Evolutionary conservation across 768 basidiomycete species (phyloP).

Genomic region (Pleurotus sapidus): DNA sequence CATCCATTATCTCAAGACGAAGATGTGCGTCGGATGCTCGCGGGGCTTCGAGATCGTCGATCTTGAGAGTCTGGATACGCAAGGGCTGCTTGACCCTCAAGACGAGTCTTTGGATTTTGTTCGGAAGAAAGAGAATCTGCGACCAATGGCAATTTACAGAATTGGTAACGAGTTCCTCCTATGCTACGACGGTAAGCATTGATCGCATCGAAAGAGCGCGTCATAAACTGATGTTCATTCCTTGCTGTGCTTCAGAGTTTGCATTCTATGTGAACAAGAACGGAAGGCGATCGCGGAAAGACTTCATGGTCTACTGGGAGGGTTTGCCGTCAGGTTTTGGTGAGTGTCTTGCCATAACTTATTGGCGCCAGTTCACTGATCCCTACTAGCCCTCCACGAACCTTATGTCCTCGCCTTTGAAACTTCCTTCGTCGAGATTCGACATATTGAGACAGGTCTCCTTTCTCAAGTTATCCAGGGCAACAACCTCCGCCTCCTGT

Average conservation of each 20-base stretch:
- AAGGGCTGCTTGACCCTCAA: slow-evolving; percentile 90
- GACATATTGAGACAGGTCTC: slow-evolving; percentile 89
- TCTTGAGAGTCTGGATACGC: slow-evolving; percentile 94
- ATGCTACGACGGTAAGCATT: slow-evolving; percentile 85
- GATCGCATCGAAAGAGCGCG: no score
- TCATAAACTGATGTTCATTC: no score
- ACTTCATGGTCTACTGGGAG: slow-evolving; percentile 98
- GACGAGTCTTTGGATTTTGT: slow-evolving; percentile 94
- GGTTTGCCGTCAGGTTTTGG: slow-evolving; percentile 93
- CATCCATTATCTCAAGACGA: slow-evolving; percentile 95
- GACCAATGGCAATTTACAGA: slow-evolving; percentile 95
- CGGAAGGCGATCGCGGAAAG: slow-evolving; percentile 84
- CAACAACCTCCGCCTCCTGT: slow-evolving; percentile 84
- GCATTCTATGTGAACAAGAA: slow-evolving; percentile 99
- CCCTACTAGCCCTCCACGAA: slow-evolving; percentile 79
- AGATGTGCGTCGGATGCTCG: slow-evolving; percentile 94
- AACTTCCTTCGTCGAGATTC: slow-evolving; percentile 93
- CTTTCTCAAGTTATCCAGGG: slow-evolving; percentile 96
- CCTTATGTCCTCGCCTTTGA: slow-evolving; percentile 98
- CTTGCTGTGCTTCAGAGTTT: slow-evolving; percentile 65
- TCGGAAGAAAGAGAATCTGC: slow-evolving; percentile 79
- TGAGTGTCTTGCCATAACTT: slow-evolving; percentile 36
- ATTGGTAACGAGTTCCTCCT: slow-evolving; percentile 95
- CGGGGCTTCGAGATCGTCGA: slow-evolving; percentile 99
- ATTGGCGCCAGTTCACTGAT: slow-evolving; percentile 1